Evolutionary conservation across 345 rosid species (phyloP), one percentile per base, ranked within the genome.

Genomic region (Eucalyptus erythrocorys): DNA sequence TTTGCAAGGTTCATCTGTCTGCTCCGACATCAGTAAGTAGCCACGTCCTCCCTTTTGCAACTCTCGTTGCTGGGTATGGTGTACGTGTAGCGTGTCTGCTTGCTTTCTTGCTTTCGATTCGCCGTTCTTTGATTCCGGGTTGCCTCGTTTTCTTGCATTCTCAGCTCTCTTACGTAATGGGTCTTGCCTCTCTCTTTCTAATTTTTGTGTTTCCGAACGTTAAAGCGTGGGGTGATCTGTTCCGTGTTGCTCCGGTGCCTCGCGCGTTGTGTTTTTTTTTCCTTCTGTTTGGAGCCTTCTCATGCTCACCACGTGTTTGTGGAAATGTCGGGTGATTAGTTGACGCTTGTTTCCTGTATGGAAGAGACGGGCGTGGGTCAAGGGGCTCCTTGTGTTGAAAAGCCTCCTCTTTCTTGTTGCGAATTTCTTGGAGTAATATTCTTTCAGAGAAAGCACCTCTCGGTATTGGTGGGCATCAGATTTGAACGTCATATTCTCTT

Each of bases 381-480:
- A 37, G 45, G 47, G 15, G 27, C 3, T 40, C 5, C 34, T 30
- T 61, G 37, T n/a, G 30, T 61, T 16, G 76, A n/a, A 13, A 64
- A 13, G n/a, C 37, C 19, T 64, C 5, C 82, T 76, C 82, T 40
- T 76, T 21, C 82, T 76, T 11, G 47, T 21, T 21, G 15, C 82
- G 3, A 40, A 37, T 76, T 11, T 40, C 84, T 76, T 22, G 24
- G 24, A 40, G 47, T 0, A 21, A 19, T 43, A 40, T 76, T 76
- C 27, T 21, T 6, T 40, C 47, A 76, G 47, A 21, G 40, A 21
- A 6, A 6, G 24, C 81, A 4, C 14, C 26, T 7, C 26, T 34
- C 0, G 24, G 27, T 0, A 71, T 34, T 37, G 81, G 45, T 71
- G 45, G 81, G 26, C 1, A 71, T 71, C 4, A 1, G 45, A 3